A percentile compares a stretch with the other conserved stretches of the same genome.
Conservation (phyloP, 768 basidiomycete genomes). For the Lactarius evosmus region DNA sequence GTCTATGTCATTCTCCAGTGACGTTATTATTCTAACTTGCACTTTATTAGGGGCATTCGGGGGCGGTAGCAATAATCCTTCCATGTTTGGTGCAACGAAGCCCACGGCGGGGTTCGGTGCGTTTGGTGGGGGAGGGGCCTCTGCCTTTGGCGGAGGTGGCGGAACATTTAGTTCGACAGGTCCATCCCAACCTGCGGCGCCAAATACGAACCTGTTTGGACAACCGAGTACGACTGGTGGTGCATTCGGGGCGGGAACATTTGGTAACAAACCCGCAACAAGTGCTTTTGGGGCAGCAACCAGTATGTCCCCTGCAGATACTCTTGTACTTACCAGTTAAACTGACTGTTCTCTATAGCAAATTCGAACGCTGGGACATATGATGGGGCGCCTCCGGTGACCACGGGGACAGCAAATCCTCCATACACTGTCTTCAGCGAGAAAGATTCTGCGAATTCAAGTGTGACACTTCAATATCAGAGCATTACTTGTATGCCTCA, state of each 20-base stretch:
- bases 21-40: conserved; percentile 14
- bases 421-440: conserved; percentile 57
- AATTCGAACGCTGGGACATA: conserved; percentile 32
- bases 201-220: conserved; percentile 57
- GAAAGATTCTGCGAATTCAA: conserved; percentile 55
- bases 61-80: conserved; percentile 33
- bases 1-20: conserved; percentile 25
- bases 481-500: conserved; percentile 76
- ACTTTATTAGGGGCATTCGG: conserved; percentile 41
- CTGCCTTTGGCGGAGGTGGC: conserved; percentile 47
- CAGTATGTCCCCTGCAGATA: conserved; percentile 30
- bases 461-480: conserved; percentile 65
- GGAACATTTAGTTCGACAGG: conserved; percentile 44
- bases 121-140: conserved; percentile 59
- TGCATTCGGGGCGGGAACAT: conserved; percentile 36
- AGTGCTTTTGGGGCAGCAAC: conserved; percentile 44
- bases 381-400: conserved; percentile 51
- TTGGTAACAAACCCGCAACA: conserved; percentile 42
- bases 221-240: conserved; percentile 43
- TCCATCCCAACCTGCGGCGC: conserved; percentile 35
- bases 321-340: conserved; percentile 1
- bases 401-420: conserved; percentile 68
- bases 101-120: conserved; percentile 74
- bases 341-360: conserved; percentile 30
- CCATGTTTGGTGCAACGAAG: conserved; percentile 64